These are phyloP conservation scores for Daldinia eschscholtzii DNA, from an alignment of 2,329 filamentous ascomycete species.

Conservation along the genomic window DNA sequence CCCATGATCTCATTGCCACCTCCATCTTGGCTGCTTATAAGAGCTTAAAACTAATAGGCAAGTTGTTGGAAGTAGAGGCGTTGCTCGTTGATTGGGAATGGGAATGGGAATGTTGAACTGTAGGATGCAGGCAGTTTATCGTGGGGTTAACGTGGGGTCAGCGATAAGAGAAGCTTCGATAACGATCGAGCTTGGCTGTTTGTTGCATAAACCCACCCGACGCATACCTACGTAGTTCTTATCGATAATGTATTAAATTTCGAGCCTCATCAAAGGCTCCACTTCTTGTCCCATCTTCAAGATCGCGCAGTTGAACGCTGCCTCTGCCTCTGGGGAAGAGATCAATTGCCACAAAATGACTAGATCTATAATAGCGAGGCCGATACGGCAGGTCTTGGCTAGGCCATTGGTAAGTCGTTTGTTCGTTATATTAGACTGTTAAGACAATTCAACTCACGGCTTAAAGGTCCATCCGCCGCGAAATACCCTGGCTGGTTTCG, in stretches of 20 bases:
- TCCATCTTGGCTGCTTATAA: constrained; percentile 59
- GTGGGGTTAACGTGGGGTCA: constrained; percentile 23
- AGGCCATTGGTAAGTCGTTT: constrained; percentile 49
- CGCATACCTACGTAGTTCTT: constrained; percentile 26
- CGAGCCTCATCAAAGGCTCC: constrained; percentile 30
- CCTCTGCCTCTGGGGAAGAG: constrained; percentile 31
- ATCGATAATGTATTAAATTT: constrained; percentile 50
- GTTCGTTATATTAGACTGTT: background rate
- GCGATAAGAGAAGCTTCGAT: constrained; percentile 24
- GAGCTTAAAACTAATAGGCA: background rate
- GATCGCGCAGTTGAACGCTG: constrained; percentile 36
- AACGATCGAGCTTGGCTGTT: constrained; percentile 25
- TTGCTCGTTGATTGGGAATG: background rate
- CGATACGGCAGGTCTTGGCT: constrained; percentile 48
- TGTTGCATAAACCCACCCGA: constrained; percentile 12
- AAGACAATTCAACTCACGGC: constrained; percentile 35
- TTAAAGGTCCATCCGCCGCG: constrained; percentile 47
- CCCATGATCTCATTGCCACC: constrained; percentile 71
- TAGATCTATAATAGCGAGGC: constrained; percentile 49
- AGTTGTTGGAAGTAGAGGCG: background rate
- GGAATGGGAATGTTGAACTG: background rate
- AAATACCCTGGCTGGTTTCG: constrained; percentile 44
- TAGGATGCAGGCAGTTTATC: constrained; percentile 2
- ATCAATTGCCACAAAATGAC: constrained; percentile 49
- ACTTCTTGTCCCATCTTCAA: constrained; percentile 42